Percentiles rank a stretch among this genome's conserved stretches.
phyloP scores from a whole-genome alignment of 106 monocot species.

The Narthecium ossifragum region DNA sequence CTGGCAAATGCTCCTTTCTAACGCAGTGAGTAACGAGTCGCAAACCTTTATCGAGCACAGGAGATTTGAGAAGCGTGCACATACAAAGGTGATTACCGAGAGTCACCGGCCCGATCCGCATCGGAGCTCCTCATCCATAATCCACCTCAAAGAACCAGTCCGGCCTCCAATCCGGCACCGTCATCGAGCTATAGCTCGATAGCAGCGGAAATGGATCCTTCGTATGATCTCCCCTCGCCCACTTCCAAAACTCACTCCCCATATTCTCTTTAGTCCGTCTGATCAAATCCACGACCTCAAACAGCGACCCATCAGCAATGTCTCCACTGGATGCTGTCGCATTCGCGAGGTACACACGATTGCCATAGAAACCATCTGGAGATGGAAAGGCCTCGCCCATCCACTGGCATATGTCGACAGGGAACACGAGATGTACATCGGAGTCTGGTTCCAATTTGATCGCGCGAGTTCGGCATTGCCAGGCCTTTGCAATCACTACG shows the following conservation, averaged over 20 bases:
- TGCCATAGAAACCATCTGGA: background rate
- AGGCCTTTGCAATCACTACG: constrained; percentile 15
- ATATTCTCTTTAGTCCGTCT: background rate
- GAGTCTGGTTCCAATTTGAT: background rate
- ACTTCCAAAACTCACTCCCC: background rate
- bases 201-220: background rate
- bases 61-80: background rate
- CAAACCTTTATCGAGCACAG: background rate
- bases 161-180: background rate
- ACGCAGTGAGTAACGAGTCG: constrained; percentile 1
- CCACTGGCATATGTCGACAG: background rate
- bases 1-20: background rate
- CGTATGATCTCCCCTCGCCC: background rate
- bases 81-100: background rate
- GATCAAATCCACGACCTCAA: background rate
- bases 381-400: background rate
- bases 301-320: background rate
- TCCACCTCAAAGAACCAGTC: background rate
- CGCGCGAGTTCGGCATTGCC: constrained; percentile 17
- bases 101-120: background rate
- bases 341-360: background rate
- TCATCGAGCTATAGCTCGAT: background rate
- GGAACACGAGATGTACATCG: constrained; percentile 8
- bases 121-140: constrained; percentile 1
- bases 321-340: background rate